Evolutionary conservation across 257 asterid species (phyloP).

Genomic region (Primulina huaijiensis): DNA sequence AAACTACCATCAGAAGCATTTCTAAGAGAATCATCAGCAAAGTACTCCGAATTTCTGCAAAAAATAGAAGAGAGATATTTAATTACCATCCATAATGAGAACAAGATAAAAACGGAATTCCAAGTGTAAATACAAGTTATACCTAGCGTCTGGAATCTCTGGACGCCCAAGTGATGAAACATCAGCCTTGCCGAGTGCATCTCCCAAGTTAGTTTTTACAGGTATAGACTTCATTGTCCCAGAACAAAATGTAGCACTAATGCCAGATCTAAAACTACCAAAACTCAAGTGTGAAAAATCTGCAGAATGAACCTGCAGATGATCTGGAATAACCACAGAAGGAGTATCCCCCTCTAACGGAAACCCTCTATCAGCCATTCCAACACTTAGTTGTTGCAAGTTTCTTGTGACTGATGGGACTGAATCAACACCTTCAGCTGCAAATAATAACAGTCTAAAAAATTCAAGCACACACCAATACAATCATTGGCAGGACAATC

Average conservation of each 20-base stretch:
- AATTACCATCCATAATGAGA: not conserved
- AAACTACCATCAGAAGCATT: slow-evolving; percentile 66
- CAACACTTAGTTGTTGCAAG: slow-evolving; percentile 61
- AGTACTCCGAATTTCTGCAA: slow-evolving; percentile 74
- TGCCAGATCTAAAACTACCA: slow-evolving; percentile 82
- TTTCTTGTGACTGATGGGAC: slow-evolving; percentile 61
- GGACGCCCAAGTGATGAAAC: slow-evolving; percentile 51
- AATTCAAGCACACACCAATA: slow-evolving; percentile 11
- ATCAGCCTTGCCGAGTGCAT: slow-evolving; percentile 46
- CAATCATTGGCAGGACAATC: not conserved
- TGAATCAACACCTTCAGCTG: slow-evolving; percentile 57
- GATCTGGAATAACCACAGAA: slow-evolving; percentile 84
- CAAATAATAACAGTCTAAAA: slow-evolving; percentile 28
- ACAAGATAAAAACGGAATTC: slow-evolving; percentile 5
- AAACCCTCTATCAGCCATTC: slow-evolving; percentile 46
- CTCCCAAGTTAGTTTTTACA: slow-evolving; percentile 52
- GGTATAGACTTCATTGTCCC: slow-evolving; percentile 54
- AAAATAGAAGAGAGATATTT: slow-evolving; percentile 13
- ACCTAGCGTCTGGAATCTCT: slow-evolving; percentile 44
- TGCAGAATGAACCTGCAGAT: slow-evolving; percentile 73
- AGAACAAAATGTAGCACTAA: slow-evolving; percentile 41
- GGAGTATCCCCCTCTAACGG: slow-evolving; percentile 58
- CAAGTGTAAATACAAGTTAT: slow-evolving; percentile 1
- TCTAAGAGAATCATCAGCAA: slow-evolving; percentile 63
- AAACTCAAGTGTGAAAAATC: slow-evolving; percentile 90